A percentile compares a stretch with the other conserved stretches of the same genome.
phyloP scores from a whole-genome alignment of 2,329 filamentous ascomycete genomes.

The Monosporascus ibericus region DNA sequence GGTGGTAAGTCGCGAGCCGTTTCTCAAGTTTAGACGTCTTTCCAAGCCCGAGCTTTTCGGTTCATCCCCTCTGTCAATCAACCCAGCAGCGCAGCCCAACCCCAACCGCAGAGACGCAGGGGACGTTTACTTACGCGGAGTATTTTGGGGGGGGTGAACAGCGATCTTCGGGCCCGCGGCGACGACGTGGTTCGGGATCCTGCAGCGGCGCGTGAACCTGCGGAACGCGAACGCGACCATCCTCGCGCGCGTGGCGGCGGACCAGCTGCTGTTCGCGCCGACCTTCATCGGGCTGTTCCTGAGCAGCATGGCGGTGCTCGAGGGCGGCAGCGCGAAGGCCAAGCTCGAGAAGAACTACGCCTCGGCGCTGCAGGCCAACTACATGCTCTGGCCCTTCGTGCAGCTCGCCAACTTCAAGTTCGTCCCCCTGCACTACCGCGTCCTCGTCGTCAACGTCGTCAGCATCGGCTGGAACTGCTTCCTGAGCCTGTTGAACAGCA shows the following conservation, averaged over 20 bases:
- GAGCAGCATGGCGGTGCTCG: slow-evolving; percentile 75
- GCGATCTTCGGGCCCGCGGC: slow-evolving; percentile 82
- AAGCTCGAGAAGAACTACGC: slow-evolving; percentile 68
- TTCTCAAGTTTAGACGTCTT: too few relatives aligned
- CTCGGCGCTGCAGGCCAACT: slow-evolving; percentile 72
- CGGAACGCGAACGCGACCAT: slow-evolving; percentile 63
- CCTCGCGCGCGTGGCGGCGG: slow-evolving; percentile 68
- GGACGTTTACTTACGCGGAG: too few relatives aligned
- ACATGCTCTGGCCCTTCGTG: slow-evolving; percentile 80
- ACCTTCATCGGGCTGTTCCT: slow-evolving; percentile 77
- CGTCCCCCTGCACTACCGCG: slow-evolving; percentile 74
- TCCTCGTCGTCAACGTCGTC: slow-evolving; percentile 81
- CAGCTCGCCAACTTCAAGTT: slow-evolving; percentile 85
- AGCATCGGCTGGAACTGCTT: slow-evolving; percentile 63
- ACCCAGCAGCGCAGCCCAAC: too few relatives aligned
- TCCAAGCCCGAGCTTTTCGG: too few relatives aligned
- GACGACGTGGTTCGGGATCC: slow-evolving; percentile 78
- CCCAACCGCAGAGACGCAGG: too few relatives aligned
- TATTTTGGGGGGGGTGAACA: slow-evolving; percentile 21
- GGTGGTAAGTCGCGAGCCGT: slow-evolving; percentile 48
- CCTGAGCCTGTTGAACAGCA: slow-evolving; percentile 54
- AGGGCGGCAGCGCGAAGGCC: slow-evolving; percentile 55
- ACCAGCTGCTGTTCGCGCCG: slow-evolving; percentile 82
- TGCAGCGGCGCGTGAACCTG: slow-evolving; percentile 63
- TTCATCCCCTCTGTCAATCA: too few relatives aligned